phyloP scores from a whole-genome alignment of 2,329 filamentous ascomycete species.

The Fusarium oligoseptatum region DNA sequence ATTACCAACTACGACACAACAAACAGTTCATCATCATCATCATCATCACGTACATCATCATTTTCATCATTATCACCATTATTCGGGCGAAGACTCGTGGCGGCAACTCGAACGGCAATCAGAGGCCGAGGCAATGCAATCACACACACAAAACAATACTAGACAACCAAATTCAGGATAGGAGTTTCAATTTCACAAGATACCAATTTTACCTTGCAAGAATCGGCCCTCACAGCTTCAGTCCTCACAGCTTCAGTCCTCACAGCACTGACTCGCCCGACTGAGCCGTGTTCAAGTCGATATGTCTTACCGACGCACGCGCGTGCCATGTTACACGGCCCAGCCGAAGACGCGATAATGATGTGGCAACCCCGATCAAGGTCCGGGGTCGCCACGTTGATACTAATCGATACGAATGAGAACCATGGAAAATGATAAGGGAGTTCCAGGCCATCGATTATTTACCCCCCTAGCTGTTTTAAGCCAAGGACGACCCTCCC shows the following conservation, averaged over 20 bases:
- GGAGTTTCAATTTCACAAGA: background rate
- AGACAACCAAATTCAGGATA: slow-evolving; percentile 26
- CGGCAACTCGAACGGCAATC: slow-evolving; percentile 35
- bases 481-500: background rate
- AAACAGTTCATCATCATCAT: slow-evolving; percentile 34
- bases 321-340: background rate
- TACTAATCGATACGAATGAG: background rate
- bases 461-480: background rate
- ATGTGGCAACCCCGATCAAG: background rate
- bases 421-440: background rate
- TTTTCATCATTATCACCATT: slow-evolving; percentile 41
- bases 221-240: background rate
- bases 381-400: background rate
- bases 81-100: slow-evolving; percentile 30
- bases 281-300: background rate
- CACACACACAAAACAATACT: slow-evolving; percentile 22
- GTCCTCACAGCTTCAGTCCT: background rate
- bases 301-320: background rate
- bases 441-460: background rate
- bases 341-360: background rate
- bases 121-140: slow-evolving; percentile 35
- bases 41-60: slow-evolving; percentile 41
- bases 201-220: background rate
- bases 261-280: background rate
- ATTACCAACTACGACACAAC: slow-evolving; percentile 16